These are phyloP conservation scores for Medicago arabica DNA, from an alignment of 306 rosid species.

Conservation along the genomic window DNA sequence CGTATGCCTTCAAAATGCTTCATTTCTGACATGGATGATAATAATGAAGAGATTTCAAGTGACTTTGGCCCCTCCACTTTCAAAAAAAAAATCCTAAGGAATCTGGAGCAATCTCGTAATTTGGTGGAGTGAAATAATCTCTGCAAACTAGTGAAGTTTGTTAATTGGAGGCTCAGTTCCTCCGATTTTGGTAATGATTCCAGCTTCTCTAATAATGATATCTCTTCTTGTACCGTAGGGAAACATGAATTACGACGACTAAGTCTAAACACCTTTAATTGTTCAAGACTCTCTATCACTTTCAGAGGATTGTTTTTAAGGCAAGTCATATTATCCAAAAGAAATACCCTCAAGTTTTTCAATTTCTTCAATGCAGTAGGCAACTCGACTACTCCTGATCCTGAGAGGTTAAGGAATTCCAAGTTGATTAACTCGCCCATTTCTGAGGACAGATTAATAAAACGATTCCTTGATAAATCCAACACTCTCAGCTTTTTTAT, in stretches of 20 bases:
- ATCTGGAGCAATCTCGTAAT: neutral
- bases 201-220: conserved; percentile 10
- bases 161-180: neutral
- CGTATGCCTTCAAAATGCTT: neutral
- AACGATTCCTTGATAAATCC: no score
- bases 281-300: conserved; percentile 7
- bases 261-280: conserved; percentile 11
- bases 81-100: fast-evolving
- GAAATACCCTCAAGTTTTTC: conserved; percentile 1
- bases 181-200: conserved; percentile 14
- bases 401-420: conserved; percentile 30
- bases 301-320: neutral
- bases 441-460: no score
- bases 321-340: neutral
- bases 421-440: conserved; percentile 18
- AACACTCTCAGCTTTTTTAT: conserved; percentile 27
- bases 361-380: conserved; percentile 1
- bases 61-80: neutral
- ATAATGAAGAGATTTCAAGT: conserved; percentile 11
- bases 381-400: fast-evolving
- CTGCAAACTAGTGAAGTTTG: neutral
- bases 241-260: neutral
- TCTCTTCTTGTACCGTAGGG: neutral
- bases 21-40: conserved; percentile 11
- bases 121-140: conserved; percentile 11